phyloP scores from a whole-genome alignment of 2,329 filamentous ascomycete genomes.

The Tolypocladium tundrense region DNA sequence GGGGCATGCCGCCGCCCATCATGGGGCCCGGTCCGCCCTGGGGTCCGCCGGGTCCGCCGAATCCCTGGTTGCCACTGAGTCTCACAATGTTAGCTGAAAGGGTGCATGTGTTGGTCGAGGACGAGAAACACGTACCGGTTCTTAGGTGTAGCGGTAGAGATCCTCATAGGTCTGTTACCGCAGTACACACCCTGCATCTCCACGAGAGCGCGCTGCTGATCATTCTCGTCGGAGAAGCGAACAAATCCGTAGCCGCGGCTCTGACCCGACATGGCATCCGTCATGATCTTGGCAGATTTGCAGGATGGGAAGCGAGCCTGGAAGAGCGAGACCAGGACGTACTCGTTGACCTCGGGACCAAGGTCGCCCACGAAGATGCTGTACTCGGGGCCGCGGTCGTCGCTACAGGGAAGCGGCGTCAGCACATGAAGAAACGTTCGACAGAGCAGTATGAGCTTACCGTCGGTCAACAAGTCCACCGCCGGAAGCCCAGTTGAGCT shows the following conservation, averaged over 20 bases:
- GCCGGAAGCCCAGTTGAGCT: constrained; percentile 98
- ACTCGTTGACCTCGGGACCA: constrained; percentile 97
- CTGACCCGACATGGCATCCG: constrained; percentile 93
- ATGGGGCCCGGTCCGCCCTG: constrained; percentile 33
- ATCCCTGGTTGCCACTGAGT: constrained; percentile 26
- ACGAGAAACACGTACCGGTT: constrained; percentile 45
- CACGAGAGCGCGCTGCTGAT: constrained; percentile 88
- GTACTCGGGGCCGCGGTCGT: constrained; percentile 92
- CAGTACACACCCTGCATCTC: constrained; percentile 99
- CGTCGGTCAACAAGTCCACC: constrained; percentile 90
- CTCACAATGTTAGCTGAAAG: constrained; percentile 2
- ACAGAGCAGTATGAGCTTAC: constrained; percentile 33
- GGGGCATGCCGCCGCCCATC: constrained; percentile 34
- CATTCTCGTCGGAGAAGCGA: constrained; percentile 87
- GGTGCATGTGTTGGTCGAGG: no score
- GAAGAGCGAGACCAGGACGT: constrained; percentile 93
- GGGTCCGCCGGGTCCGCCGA: constrained; percentile 23
- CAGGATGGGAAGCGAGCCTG: constrained; percentile 92
- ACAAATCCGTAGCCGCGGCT: constrained; percentile 97
- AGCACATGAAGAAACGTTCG: background rate
- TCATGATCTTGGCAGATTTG: constrained; percentile 99
- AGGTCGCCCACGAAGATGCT: constrained; percentile 98
- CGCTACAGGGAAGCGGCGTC: constrained; percentile 37
- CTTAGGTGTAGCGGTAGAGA: constrained; percentile 95
- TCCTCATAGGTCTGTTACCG: constrained; percentile 96